phyloP scores from a whole-genome alignment of 1,284 basidiomycete genomes.

The Kalmanozyma brasiliensis region DNA sequence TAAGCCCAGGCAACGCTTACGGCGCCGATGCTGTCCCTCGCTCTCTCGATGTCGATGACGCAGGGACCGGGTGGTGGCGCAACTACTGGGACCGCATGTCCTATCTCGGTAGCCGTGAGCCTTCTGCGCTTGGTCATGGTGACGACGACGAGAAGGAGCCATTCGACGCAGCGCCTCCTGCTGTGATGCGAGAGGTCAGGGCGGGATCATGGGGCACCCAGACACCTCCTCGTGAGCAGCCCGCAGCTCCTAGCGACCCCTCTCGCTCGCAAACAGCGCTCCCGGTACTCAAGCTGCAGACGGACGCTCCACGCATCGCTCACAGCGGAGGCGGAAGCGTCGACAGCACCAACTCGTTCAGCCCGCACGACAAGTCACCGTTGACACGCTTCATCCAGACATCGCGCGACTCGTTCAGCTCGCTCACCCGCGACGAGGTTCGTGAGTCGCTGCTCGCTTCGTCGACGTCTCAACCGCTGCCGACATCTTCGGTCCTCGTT shows the following conservation, averaged over 20 bases:
- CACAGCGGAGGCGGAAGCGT: not conserved
- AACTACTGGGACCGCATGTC: constrained; percentile 40
- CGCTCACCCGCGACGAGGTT: constrained; percentile 16
- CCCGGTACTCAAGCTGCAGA: constrained; percentile 20
- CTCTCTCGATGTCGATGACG: constrained; percentile 5
- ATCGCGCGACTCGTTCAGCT: constrained; percentile 34
- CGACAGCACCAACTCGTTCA: constrained; percentile 21
- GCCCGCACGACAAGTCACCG: constrained; percentile 35
- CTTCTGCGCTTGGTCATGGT: constrained; percentile 13
- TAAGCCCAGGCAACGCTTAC: constrained; percentile 6
- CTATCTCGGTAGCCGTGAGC: constrained; percentile 20
- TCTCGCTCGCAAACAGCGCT: not conserved
- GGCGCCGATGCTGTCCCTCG: constrained; percentile 1
- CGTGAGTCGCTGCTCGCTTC: constrained; percentile 2
- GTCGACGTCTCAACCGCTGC: not conserved
- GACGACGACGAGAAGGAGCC: constrained; percentile 21
- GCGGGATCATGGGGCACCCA: constrained; percentile 36
- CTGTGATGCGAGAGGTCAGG: constrained; percentile 30
- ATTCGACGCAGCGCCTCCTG: constrained; percentile 5
- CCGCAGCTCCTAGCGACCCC: not conserved
- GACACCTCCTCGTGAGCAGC: not conserved
- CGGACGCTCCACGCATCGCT: not conserved
- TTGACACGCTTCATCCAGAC: constrained; percentile 35
- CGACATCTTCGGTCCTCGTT: not conserved
- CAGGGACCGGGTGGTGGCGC: constrained; percentile 34